These are phyloP conservation scores for Fusarium cicatricum DNA, from an alignment of 2,329 filamentous ascomycete species.

Conservation along the genomic window DNA sequence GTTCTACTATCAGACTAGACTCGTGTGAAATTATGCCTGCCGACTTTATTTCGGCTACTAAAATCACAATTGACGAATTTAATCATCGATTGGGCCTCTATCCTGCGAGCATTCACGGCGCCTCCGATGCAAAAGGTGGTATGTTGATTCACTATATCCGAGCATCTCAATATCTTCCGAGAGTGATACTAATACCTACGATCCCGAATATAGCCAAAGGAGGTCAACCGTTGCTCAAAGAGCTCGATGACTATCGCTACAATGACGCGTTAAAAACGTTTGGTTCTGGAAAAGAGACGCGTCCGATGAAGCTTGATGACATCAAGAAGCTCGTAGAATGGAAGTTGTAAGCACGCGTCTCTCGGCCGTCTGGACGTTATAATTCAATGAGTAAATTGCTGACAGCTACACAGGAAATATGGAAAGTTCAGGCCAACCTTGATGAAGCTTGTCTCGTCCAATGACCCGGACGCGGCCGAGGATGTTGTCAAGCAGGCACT, in stretches of 20 bases:
- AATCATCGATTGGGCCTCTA: slow-evolving; percentile 49
- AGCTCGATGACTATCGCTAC: slow-evolving; percentile 70
- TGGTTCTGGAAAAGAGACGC: slow-evolving; percentile 43
- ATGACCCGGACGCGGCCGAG: slow-evolving; percentile 58
- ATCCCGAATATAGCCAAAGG: slow-evolving; percentile 50
- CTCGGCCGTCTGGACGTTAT: background rate
- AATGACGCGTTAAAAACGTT: slow-evolving; percentile 60
- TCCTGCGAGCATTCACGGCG: slow-evolving; percentile 49
- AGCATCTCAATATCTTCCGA: background rate
- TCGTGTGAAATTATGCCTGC: slow-evolving; percentile 29
- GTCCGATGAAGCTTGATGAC: slow-evolving; percentile 62
- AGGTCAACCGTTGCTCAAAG: slow-evolving; percentile 59
- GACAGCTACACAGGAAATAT: slow-evolving; percentile 56
- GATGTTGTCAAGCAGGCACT: slow-evolving; percentile 63
- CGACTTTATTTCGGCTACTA: slow-evolving; percentile 19
- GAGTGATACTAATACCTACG: slow-evolving; percentile 8
- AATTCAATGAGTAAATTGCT: background rate
- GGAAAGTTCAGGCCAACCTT: slow-evolving; percentile 69
- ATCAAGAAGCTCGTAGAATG: slow-evolving; percentile 71
- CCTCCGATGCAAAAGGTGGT: slow-evolving; percentile 58
- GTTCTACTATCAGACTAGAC: background rate
- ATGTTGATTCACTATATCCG: slow-evolving; percentile 28
- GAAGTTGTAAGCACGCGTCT: slow-evolving; percentile 67
- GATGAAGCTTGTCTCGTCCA: slow-evolving; percentile 68
- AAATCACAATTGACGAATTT: slow-evolving; percentile 48